A percentile compares a stretch with the other conserved stretches of the same genome.
Conservation (phyloP, 192 early-diverging fungal genomes). For the Coemansia biformis region DNA sequence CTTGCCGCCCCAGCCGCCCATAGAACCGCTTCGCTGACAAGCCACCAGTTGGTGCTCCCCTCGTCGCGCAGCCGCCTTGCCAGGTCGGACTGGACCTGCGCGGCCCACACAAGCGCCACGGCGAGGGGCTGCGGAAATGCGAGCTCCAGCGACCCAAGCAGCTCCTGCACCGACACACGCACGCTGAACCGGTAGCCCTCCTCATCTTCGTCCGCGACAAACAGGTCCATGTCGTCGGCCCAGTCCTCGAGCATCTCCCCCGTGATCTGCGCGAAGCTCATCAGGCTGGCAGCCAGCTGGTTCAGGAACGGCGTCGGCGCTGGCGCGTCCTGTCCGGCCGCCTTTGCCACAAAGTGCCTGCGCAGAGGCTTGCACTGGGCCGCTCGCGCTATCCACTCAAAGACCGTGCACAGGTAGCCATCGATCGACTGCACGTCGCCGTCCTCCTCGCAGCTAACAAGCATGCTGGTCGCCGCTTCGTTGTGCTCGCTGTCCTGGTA, state of each 20-base stretch:
- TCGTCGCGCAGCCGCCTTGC: slow-evolving; percentile 52
- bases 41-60: slow-evolving; percentile 69
- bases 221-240: slow-evolving; percentile 79
- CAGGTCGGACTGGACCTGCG: slow-evolving; percentile 47
- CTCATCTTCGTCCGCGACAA: slow-evolving; percentile 87
- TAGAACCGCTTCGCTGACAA: slow-evolving; percentile 76
- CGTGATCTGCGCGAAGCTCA: slow-evolving; percentile 80
- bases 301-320: slow-evolving; percentile 49
- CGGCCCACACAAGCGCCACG: slow-evolving; percentile 52
- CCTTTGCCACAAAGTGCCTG: slow-evolving; percentile 29
- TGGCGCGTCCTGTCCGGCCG: background rate
- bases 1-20: slow-evolving; percentile 67
- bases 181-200: slow-evolving; percentile 83
- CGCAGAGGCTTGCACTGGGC: slow-evolving; percentile 27
- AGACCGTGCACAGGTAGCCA: slow-evolving; percentile 32
- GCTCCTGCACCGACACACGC: slow-evolving; percentile 74
- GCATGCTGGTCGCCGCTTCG: slow-evolving; percentile 31
- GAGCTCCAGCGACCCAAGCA: slow-evolving; percentile 55
- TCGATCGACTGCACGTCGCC: slow-evolving; percentile 26
- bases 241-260: slow-evolving; percentile 72
- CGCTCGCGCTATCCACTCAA: slow-evolving; percentile 42
- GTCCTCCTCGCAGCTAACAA: slow-evolving; percentile 36
- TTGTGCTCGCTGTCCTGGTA: slow-evolving; percentile 35
- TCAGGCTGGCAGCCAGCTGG: slow-evolving; percentile 54
- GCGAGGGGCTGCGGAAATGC: slow-evolving; percentile 51